Evolutionary conservation across 2,329 filamentous ascomycete species (phyloP), one percentile per base, ranked within the genome.

Genomic region (Beauveria sp.): DNA sequence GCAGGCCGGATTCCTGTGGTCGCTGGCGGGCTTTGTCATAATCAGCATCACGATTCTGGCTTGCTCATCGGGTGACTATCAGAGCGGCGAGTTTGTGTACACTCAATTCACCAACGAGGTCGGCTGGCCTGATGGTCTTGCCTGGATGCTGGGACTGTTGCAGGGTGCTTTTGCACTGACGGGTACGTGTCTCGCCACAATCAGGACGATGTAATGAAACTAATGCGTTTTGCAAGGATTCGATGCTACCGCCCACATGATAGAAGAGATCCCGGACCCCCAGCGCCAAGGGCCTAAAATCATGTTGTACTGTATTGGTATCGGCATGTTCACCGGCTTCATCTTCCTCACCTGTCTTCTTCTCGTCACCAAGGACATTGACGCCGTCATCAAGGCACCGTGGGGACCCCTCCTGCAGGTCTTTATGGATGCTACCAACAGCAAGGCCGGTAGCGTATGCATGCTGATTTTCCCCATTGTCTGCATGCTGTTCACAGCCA

Each of bases 1-100:
- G 69, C 86, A 88, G 69, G 79, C 79, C 20, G 88, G 88, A 1
- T 88, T 91, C 65, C 80, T 85, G 56, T 91, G 88, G 88, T 88
- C 85, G 3, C 76, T 91, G 2, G 72, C 78, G 1, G 89, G 89
- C 0, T 90, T 91, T 66, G 74, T 82, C 49, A 76, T 91, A 62
- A 89, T 91, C 65, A 87, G 79, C 64, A 88, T 90, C 64, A 88
- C 87, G 0, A 77, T 89, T 0, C 74, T 92, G 54, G 80, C 86
- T 4, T 89, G 85, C 67, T 79, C 86, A 0, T 81, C 87, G 2
- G 86, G 86, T 0, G 76, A 86, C 65, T 91, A 83, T 68, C 85
- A 86, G 66, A 81, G 79, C 8, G 87, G 79, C 18, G 71, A 79
- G 10, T 89, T 88, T 58, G 88, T 90, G 12, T 90, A 88, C 65